Percentiles rank a stretch among this genome's conserved stretches.
These are phyloP conservation scores for Schizosaccharomyces versatilis DNA, from an alignment of 1,139 yeast species.

Conservation along the genomic window DNA sequence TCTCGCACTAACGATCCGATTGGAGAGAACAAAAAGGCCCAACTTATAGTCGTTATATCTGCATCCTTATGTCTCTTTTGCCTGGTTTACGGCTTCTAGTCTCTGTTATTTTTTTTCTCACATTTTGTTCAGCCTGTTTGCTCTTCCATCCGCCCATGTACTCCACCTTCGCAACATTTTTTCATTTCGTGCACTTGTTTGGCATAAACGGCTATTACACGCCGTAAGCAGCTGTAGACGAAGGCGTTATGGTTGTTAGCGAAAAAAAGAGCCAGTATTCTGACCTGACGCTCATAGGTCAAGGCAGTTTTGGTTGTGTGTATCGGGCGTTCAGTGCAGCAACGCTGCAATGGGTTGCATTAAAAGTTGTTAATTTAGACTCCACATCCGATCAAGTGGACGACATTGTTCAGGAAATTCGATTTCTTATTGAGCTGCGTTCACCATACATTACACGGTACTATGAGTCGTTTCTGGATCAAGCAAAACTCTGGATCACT, in stretches of 20 bases:
- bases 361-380: conserved; percentile 59
- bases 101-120: no score
- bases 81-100: no score
- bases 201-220: no score
- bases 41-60: no score
- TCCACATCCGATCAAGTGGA: conserved; percentile 51
- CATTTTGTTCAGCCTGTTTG: no score
- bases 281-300: conserved; percentile 25
- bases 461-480: conserved; percentile 38
- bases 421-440: conserved; percentile 40
- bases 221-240: no score
- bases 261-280: neutral
- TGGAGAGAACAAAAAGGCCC: no score
- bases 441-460: conserved; percentile 30
- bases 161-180: no score
- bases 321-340: conserved; percentile 29
- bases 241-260: no score
- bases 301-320: conserved; percentile 77
- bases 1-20: neutral
- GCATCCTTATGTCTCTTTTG: no score
- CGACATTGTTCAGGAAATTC: conserved; percentile 50
- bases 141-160: no score
- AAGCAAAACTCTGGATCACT: conserved; percentile 57
- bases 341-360: conserved; percentile 35
- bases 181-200: no score